Percentiles rank a stretch among this genome's conserved stretches.
Evolutionary conservation across 2,329 filamentous ascomycete genomes (phyloP).

Genomic region (Rhinocladiella similis): DNA sequence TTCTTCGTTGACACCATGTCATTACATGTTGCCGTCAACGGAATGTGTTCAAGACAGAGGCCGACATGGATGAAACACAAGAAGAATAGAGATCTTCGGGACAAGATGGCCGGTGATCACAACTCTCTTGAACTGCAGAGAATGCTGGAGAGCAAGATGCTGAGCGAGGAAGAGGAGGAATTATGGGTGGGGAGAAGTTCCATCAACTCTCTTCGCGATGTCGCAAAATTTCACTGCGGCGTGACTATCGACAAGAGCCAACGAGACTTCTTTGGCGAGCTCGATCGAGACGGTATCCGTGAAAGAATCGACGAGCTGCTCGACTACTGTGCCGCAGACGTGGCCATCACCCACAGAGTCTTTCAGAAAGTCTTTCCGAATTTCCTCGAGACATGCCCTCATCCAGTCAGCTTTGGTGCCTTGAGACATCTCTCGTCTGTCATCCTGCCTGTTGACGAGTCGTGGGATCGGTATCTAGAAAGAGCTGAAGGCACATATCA

Average conservation of each 20-base stretch:
- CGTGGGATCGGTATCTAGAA: slow-evolving; percentile 81
- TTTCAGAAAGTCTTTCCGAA: slow-evolving; percentile 90
- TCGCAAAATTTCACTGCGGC: slow-evolving; percentile 93
- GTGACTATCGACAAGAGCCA: slow-evolving; percentile 87
- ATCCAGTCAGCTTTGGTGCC: slow-evolving; percentile 95
- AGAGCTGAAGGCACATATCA: slow-evolving; percentile 86
- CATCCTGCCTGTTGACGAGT: slow-evolving; percentile 83
- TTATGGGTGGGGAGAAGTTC: slow-evolving; percentile 94
- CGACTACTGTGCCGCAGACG: slow-evolving; percentile 93
- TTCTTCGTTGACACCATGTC: slow-evolving; percentile 98
- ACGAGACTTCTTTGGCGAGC: slow-evolving; percentile 81
- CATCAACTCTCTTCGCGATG: slow-evolving; percentile 90
- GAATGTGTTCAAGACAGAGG: slow-evolving; percentile 95
- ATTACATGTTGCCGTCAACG: slow-evolving; percentile 93
- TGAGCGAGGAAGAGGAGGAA: slow-evolving; percentile 85
- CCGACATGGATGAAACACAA: slow-evolving; percentile 97
- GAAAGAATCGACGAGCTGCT: slow-evolving; percentile 77
- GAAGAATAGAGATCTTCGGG: slow-evolving; percentile 81
- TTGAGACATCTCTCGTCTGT: slow-evolving; percentile 90
- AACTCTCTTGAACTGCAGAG: slow-evolving; percentile 69
- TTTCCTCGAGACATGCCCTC: slow-evolving; percentile 86
- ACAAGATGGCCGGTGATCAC: slow-evolving; percentile 72
- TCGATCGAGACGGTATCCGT: slow-evolving; percentile 70
- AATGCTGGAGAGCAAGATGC: slow-evolving; percentile 65
- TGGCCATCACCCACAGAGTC: slow-evolving; percentile 88